Conservation (phyloP, 352 stramenopile genomes). For the Globisporangium sylvaticum region DNA sequence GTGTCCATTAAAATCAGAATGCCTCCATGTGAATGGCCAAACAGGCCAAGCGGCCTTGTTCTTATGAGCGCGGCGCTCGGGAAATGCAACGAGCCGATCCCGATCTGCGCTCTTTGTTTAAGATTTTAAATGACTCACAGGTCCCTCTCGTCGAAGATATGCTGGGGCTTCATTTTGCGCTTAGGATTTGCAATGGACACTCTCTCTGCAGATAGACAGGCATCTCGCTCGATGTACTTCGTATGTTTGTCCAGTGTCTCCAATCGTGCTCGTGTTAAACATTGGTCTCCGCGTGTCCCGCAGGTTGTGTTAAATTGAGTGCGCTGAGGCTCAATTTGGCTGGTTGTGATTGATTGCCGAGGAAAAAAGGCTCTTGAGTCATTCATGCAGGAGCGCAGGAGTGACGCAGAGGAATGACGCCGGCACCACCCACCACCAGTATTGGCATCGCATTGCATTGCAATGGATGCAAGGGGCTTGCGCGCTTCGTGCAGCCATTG, state of each 20-base stretch:
- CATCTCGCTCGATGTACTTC: not conserved
- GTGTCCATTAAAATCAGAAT: not conserved
- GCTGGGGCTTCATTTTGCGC: not conserved
- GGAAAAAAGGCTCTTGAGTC: not conserved
- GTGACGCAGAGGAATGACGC: not conserved
- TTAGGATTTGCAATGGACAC: not conserved
- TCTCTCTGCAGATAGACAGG: not conserved
- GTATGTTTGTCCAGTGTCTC: not conserved
- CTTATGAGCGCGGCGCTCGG: no score
- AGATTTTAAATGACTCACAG: not conserved
- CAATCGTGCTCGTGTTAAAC: not conserved
- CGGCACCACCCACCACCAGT: not conserved
- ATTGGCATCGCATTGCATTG: not conserved
- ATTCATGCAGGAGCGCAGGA: not conserved
- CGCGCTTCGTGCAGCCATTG: not conserved
- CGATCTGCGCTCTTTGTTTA: not conserved
- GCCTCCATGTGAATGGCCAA: not conserved
- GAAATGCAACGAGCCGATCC: not conserved
- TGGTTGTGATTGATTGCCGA: not conserved
- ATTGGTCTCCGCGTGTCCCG: not conserved
- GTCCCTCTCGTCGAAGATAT: not conserved
- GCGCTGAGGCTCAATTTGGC: not conserved
- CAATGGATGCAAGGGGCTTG: not conserved
- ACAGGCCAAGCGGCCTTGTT: not conserved
- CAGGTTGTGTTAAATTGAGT: not conserved